A percentile compares a stretch with the other conserved stretches of the same genome.
phyloP scores from a whole-genome alignment of 345 rosid genomes.

The Eucalyptus curtisii region DNA sequence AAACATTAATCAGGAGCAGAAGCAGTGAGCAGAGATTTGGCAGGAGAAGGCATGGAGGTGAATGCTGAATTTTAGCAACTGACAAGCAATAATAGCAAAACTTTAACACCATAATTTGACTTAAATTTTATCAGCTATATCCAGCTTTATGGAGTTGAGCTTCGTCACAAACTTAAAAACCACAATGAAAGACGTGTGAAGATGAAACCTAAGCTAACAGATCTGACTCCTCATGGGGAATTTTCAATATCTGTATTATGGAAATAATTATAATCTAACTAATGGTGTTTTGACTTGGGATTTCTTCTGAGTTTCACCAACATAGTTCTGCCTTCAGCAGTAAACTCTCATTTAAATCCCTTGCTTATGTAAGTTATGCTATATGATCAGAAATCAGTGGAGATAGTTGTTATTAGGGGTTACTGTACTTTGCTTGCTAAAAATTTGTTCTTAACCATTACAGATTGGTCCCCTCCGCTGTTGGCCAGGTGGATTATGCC shows the following conservation, averaged over 20 bases:
- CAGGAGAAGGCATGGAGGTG: background rate
- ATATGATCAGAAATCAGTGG: background rate
- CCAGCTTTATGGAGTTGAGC: background rate
- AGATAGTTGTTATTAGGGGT: background rate
- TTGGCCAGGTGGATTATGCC: conserved; percentile 94
- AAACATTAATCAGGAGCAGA: background rate
- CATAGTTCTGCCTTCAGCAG: background rate
- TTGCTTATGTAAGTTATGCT: background rate
- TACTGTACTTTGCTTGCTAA: background rate
- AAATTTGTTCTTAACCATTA: background rate
- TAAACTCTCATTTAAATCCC: background rate
- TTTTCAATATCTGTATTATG: background rate
- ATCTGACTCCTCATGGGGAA: background rate
- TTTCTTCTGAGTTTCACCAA: background rate
- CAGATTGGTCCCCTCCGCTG: conserved; percentile 89
- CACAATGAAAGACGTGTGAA: background rate
- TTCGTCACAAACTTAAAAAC: background rate
- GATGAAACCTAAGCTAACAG: background rate
- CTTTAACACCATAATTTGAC: background rate
- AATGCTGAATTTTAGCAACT: background rate
- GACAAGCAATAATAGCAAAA: background rate
- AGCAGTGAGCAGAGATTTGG: background rate
- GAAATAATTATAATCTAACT: background rate
- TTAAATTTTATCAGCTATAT: background rate
- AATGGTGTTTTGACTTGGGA: background rate